Percentiles rank a stretch among this genome's conserved stretches.
Evolutionary conservation across 2,329 filamentous ascomycete genomes (phyloP).

Genomic region (Tolypocladium cylindrosporum): DNA sequence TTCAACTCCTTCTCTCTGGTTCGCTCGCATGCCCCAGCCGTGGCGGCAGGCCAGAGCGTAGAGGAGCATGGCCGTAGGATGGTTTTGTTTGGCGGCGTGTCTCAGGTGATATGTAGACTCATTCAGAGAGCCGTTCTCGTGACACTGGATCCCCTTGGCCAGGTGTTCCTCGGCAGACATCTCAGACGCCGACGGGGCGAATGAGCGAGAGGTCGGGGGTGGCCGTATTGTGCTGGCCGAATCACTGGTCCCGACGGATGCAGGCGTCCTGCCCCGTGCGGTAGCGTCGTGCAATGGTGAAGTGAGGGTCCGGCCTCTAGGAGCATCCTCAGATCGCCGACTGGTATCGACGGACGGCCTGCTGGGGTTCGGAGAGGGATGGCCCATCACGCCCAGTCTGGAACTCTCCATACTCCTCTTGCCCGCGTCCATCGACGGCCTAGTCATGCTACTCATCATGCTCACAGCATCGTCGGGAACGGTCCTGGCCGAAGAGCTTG

Average conservation of each 20-base stretch:
- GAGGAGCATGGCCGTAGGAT: conserved; percentile 90
- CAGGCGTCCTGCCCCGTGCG: conserved; percentile 31
- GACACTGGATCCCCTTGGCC: conserved; percentile 78
- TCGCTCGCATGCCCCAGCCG: conserved; percentile 94
- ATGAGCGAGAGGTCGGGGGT: conserved; percentile 28
- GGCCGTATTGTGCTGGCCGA: conserved; percentile 41
- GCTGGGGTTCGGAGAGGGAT: conserved; percentile 33
- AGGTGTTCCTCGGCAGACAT: conserved; percentile 83
- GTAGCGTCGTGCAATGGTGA: conserved; percentile 27
- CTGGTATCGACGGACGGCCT: conserved; percentile 33
- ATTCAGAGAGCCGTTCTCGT: conserved; percentile 77
- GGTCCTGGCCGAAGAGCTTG: conserved; percentile 39
- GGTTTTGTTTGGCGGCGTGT: conserved; percentile 72
- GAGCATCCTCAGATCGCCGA: conserved; percentile 37
- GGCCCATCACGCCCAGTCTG: conserved; percentile 23
- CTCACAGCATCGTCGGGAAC: conserved; percentile 26
- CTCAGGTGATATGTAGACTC: conserved; percentile 96
- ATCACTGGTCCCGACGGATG: conserved; percentile 41
- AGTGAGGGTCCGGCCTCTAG: conserved; percentile 33
- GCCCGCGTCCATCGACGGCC: conserved; percentile 39
- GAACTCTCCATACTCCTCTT: conserved; percentile 39
- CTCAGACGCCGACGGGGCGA: conserved; percentile 51
- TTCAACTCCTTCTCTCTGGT: conserved; percentile 78
- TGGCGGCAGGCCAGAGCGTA: conserved; percentile 93
- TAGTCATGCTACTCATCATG: conserved; percentile 20